phyloP scores from a whole-genome alignment of 2,329 filamentous ascomycete genomes.

The Monilinia polystroma region DNA sequence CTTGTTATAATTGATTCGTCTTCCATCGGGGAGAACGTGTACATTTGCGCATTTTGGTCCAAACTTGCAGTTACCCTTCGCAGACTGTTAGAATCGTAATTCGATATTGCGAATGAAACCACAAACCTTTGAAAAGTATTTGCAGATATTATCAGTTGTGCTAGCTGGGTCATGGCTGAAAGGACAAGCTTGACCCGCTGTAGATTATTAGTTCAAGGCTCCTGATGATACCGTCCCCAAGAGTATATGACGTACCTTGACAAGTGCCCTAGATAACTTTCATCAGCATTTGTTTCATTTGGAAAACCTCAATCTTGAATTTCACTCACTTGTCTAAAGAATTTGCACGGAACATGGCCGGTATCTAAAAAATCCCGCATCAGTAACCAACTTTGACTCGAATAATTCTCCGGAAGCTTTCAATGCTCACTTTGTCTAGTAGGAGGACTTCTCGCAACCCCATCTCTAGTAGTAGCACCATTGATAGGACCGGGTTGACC shows the following conservation, averaged over 20 bases:
- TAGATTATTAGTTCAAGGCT: conserved; percentile 49
- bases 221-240: not conserved
- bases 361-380: conserved; percentile 22
- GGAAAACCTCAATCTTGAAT: not conserved
- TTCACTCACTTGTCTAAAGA: conserved; percentile 23
- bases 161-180: conserved; percentile 92
- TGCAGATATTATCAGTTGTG: conserved; percentile 86
- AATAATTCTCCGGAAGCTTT: not conserved
- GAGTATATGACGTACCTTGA: conserved; percentile 19
- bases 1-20: conserved; percentile 76
- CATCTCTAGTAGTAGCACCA: conserved; percentile 18
- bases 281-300: not conserved
- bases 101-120: not conserved
- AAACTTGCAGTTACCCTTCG: conserved; percentile 96
- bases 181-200: conserved; percentile 86
- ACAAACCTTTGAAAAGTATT: conserved; percentile 95
- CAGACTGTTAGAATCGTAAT: conserved; percentile 32
- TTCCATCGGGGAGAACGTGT: conserved; percentile 90
- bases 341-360: conserved; percentile 25
- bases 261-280: conserved; percentile 20
- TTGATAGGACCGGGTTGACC: conserved; percentile 12
- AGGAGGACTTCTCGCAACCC: conserved; percentile 23
- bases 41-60: conserved; percentile 96
- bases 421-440: conserved; percentile 23
- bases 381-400: not conserved